Conservation (phyloP, 768 basidiomycete species). For the Trametes cingulata region DNA sequence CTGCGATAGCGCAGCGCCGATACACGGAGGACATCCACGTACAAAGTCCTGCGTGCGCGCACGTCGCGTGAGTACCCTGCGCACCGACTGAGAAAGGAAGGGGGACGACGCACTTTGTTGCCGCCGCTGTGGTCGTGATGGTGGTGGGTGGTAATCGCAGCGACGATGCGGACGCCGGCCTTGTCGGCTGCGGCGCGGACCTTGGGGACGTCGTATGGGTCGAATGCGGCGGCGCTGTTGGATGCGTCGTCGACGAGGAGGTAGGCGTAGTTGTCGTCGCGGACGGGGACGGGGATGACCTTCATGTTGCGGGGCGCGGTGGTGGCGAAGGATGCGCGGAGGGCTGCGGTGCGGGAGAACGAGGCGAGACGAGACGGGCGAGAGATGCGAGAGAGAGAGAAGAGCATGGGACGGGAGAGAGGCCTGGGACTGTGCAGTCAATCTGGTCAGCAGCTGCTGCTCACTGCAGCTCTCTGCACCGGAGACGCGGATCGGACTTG, state of each 20-base stretch:
- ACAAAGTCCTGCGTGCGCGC: constrained; percentile 45
- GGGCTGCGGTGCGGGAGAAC: not conserved
- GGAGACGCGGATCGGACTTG: constrained; percentile 4
- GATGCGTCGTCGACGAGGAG: constrained; percentile 70
- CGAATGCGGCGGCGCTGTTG: constrained; percentile 74
- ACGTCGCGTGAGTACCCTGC: not conserved
- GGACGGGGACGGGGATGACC: constrained; percentile 76
- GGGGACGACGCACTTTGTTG: constrained; percentile 58
- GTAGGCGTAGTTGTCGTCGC: constrained; percentile 85
- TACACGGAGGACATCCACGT: constrained; percentile 30
- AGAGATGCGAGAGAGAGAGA: not conserved
- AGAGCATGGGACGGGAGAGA: not conserved
- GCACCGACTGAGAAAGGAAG: not conserved
- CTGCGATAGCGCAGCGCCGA: not conserved
- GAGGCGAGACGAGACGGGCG: not conserved
- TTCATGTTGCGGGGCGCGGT: constrained; percentile 51
- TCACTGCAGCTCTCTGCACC: not conserved
- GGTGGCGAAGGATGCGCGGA: constrained; percentile 22
- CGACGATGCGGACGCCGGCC: constrained; percentile 65
- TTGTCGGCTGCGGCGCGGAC: constrained; percentile 62
- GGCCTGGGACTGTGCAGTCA: not conserved
- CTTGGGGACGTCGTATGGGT: constrained; percentile 76
- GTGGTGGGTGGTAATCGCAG: constrained; percentile 88
- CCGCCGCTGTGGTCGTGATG: constrained; percentile 90
- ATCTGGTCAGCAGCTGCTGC: not conserved